Evolutionary conservation across 176 grass and related monocot species (phyloP).

Genomic region (Paspalum notatum): DNA sequence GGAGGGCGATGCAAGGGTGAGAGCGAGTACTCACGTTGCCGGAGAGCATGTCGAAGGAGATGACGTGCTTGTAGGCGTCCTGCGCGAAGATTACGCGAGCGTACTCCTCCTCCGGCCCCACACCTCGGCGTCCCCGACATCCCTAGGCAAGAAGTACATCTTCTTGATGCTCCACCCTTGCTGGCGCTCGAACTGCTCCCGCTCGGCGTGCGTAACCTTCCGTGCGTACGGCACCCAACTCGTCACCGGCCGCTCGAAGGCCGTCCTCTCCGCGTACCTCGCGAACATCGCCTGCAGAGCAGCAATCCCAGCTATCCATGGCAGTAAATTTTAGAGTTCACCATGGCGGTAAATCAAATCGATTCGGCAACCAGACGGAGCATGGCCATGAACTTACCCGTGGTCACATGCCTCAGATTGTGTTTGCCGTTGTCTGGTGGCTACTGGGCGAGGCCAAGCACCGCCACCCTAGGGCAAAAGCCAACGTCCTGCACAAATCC

Average conservation of each 20-base stretch:
- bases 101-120: constrained; percentile 71
- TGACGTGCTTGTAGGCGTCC: constrained; percentile 89
- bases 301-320: too few relatives aligned
- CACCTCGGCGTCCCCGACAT: constrained; percentile 54
- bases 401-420: too few relatives aligned
- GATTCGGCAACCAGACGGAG: too few relatives aligned
- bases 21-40: constrained; percentile 59
- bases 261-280: constrained; percentile 86
- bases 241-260: constrained; percentile 92
- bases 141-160: constrained; percentile 65
- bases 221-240: constrained; percentile 96
- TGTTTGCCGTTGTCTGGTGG: too few relatives aligned
- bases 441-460: too few relatives aligned
- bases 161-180: constrained; percentile 95
- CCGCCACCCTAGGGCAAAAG: too few relatives aligned
- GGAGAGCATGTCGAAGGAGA: constrained; percentile 96
- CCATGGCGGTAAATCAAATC: too few relatives aligned
- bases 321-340: too few relatives aligned
- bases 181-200: constrained; percentile 80
- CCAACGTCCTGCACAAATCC: too few relatives aligned
- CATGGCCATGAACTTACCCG: too few relatives aligned
- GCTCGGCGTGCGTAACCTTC: constrained; percentile 61
- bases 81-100: constrained; percentile 98
- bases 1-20: too few relatives aligned
- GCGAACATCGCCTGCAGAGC: constrained; percentile 74